Base-by-base conservation (phyloP, 1,284 basidiomycete species). In the Violaceomyces palustris region DNA sequence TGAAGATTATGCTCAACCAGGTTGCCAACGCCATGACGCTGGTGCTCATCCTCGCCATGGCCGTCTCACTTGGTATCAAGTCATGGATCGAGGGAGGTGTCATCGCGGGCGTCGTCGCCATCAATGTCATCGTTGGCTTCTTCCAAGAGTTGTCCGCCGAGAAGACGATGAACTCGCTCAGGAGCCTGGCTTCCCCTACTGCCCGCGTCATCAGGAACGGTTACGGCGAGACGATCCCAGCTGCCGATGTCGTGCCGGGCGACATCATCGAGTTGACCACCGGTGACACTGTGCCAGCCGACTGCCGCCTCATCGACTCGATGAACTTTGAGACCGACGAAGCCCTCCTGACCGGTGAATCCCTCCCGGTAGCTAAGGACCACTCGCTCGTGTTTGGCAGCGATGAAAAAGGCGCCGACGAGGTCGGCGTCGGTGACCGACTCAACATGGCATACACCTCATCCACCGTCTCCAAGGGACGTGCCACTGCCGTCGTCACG, bases 331-430 rank as follows among this genome's bases (percentile, higher is more conserved):
- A 72, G 51, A 58, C 79, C 15, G 83, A 84, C 49, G 83, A 85
- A 66, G 81, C 82, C 4, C 77, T 85, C 25, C 75, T 86, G n/a
- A 85, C 83, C 1, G 84, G 83, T 38, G 82, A 83, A 64, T 79
- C 78, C 10, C 69, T 84, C 14, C 83, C 83, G 46, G 82, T 84
- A 11, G 73, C 76, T 23, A 86, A 86, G 73, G 78, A 69, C 31
- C 57, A 59, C 39, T 42, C 41, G 5, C 42, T 61, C 11, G 36
- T 59, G 11, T 72, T 59, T 46, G 57, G 51, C 26, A 33, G 39
- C 21, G 45, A 35, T 33, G 61, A 72, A 3, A n/a, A n/a, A n/a
- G n/a, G n/a, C n/a, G n/a, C 27, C 10, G 22, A 26, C 12, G 53
- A 58, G 9, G 45, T 62, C 11, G 62, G 50, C 6, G 79, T 81